A percentile compares a stretch with the other conserved stretches of the same genome.
These are phyloP conservation scores for Ambrosiella beaveri DNA, from an alignment of 2,329 filamentous ascomycete genomes.

Conservation along the genomic window DNA sequence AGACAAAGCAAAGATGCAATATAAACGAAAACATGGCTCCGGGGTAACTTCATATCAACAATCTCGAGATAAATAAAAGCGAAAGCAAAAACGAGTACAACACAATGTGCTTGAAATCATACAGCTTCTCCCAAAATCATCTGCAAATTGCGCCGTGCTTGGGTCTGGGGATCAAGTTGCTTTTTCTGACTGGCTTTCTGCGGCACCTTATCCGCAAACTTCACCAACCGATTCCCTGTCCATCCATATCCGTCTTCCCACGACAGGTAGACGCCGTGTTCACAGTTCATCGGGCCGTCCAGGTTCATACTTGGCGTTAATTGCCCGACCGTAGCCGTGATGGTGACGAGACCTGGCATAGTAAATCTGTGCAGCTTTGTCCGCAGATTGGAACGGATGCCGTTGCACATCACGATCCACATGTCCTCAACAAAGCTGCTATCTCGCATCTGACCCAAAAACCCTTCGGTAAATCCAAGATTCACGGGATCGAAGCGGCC, in stretches of 20 bases:
- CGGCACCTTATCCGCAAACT: background rate
- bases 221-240: background rate
- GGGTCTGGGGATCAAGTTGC: too few species aligned
- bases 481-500: background rate
- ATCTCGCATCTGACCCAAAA: slow-evolving; percentile 5
- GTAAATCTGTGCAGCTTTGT: background rate
- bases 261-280: background rate
- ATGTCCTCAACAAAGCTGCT: background rate
- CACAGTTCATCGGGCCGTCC: background rate
- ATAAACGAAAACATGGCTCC: background rate
- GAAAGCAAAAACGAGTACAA: too few species aligned
- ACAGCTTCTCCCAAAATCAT: too few species aligned
- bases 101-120: too few species aligned
- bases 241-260: slow-evolving; percentile 3
- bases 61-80: too few species aligned
- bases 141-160: too few species aligned
- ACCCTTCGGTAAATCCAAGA: slow-evolving; percentile 4
- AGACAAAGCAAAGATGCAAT: background rate
- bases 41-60: background rate
- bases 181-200: background rate
- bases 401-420: background rate
- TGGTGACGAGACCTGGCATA: background rate
- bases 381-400: background rate
- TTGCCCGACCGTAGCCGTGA: background rate
- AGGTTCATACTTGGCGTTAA: background rate